phyloP scores from a whole-genome alignment of 352 stramenopile species.

The Globisporangium paddicum region DNA sequence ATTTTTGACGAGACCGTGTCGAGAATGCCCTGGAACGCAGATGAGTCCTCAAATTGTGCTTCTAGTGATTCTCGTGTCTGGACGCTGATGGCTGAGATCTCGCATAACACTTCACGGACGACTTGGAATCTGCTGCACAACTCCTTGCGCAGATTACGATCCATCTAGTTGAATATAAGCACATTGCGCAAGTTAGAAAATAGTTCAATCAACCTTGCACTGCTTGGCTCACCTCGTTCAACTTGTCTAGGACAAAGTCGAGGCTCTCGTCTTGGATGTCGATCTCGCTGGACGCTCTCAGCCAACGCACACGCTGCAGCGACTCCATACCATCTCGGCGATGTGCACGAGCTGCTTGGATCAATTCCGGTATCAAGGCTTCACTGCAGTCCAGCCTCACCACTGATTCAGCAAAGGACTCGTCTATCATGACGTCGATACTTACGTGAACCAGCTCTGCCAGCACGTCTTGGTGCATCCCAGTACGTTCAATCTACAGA shows the following conservation, averaged over 20 bases:
- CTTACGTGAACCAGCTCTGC: constrained; percentile 33
- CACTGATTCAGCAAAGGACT: constrained; percentile 11
- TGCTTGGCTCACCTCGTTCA: constrained; percentile 1
- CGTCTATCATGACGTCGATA: constrained; percentile 24
- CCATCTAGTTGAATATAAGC: constrained; percentile 15
- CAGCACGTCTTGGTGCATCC: constrained; percentile 29
- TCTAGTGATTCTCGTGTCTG: constrained; percentile 23
- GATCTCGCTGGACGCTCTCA: constrained; percentile 28
- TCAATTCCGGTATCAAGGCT: constrained; percentile 14
- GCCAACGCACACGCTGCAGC: constrained; percentile 27
- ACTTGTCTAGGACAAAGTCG: constrained; percentile 13
- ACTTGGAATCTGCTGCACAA: constrained; percentile 23
- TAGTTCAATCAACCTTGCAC: background rate
- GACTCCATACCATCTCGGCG: constrained; percentile 22
- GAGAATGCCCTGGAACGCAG: constrained; percentile 25
- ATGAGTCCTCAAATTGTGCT: constrained; percentile 13
- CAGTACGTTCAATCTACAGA: constrained; percentile 19
- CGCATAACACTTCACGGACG: constrained; percentile 20
- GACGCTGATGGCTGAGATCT: constrained; percentile 12
- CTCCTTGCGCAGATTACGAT: constrained; percentile 16
- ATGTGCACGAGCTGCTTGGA: constrained; percentile 16
- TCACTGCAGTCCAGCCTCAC: constrained; percentile 16
- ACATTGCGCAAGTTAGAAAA: background rate
- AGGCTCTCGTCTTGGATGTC: constrained; percentile 19
- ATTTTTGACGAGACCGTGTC: constrained; percentile 10